phyloP scores from a whole-genome alignment of 1,284 basidiomycete species.

The Bondarzewia mesenterica region DNA sequence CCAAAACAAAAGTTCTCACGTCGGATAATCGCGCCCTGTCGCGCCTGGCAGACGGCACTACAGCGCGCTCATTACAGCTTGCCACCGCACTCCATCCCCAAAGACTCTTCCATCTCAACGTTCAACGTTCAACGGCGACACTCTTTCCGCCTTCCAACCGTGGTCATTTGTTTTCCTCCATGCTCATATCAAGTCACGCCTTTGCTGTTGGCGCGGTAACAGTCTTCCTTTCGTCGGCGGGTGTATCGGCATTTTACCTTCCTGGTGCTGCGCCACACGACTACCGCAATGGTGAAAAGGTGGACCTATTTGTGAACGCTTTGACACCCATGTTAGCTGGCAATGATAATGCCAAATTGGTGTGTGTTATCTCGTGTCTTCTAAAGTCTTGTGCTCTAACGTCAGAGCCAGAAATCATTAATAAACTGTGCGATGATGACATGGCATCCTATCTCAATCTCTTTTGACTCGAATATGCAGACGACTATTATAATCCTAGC shows the following conservation, averaged over 20 bases:
- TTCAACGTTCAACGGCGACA: not conserved
- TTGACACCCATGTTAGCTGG: conserved; percentile 77
- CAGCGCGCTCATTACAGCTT: too few relatives aligned
- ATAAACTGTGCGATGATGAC: conserved; percentile 16
- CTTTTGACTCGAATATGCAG: conserved; percentile 24
- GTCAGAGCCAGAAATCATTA: conserved; percentile 14
- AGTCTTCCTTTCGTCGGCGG: conserved; percentile 16
- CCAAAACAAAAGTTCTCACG: too few relatives aligned
- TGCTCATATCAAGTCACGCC: conserved; percentile 5
- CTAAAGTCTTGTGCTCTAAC: not conserved
- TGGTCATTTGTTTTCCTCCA: conserved; percentile 1
- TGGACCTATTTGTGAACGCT: conserved; percentile 79
- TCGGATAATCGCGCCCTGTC: too few relatives aligned
- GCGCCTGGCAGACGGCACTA: too few relatives aligned
- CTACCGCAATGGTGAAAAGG: conserved; percentile 61
- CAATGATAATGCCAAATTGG: conserved; percentile 70
- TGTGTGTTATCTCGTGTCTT: conserved; percentile 27
- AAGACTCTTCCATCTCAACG: too few relatives aligned
- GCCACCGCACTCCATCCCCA: too few relatives aligned
- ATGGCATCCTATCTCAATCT: not conserved
- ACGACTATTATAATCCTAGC: conserved; percentile 82
- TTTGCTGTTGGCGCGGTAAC: conserved; percentile 5
- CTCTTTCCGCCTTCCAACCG: not conserved
- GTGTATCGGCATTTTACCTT: conserved; percentile 53
- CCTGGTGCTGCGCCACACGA: conserved; percentile 76